Evolutionary conservation across 2,329 filamentous ascomycete genomes (phyloP).

Genomic region (Fusarium lyarnte): DNA sequence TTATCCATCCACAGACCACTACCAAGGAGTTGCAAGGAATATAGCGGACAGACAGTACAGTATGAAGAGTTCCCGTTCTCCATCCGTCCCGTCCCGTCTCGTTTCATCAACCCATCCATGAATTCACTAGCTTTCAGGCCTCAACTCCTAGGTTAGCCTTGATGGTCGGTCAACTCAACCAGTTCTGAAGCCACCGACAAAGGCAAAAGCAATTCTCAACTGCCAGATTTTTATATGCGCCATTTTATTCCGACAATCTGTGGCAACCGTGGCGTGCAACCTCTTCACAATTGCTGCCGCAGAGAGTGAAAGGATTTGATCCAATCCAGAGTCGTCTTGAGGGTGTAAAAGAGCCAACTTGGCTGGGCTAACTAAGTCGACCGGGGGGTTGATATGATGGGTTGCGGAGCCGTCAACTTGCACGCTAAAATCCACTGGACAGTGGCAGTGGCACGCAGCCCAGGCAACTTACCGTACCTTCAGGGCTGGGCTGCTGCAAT

Average conservation of each 20-base stretch:
- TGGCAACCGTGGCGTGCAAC: conserved; percentile 33
- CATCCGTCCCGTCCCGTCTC: conserved; percentile 24
- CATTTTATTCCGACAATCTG: conserved; percentile 26
- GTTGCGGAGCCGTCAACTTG: conserved; percentile 18
- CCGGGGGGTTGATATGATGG: not conserved
- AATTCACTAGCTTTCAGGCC: not conserved
- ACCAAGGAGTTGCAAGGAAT: conserved; percentile 2
- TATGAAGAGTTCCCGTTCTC: conserved; percentile 4
- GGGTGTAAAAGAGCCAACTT: conserved; percentile 23
- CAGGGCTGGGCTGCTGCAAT: conserved; percentile 14
- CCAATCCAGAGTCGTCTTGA: conserved; percentile 2
- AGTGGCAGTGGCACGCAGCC: not conserved
- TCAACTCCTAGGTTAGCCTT: not conserved
- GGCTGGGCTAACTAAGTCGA: not conserved
- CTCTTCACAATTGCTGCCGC: conserved; percentile 9
- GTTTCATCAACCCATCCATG: conserved; percentile 24
- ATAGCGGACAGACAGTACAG: not conserved
- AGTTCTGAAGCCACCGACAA: not conserved
- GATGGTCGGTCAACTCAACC: not conserved
- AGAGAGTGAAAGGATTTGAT: conserved; percentile 4
- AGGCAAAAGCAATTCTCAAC: not conserved
- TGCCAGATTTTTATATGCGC: conserved; percentile 31
- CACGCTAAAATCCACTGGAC: conserved; percentile 17
- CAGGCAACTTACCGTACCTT: not conserved
- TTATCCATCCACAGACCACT: not conserved